These are phyloP conservation scores for Lichtheimia corymbifera DNA, from an alignment of 371 early-diverging fungal genomes.

Conservation along the genomic window DNA sequence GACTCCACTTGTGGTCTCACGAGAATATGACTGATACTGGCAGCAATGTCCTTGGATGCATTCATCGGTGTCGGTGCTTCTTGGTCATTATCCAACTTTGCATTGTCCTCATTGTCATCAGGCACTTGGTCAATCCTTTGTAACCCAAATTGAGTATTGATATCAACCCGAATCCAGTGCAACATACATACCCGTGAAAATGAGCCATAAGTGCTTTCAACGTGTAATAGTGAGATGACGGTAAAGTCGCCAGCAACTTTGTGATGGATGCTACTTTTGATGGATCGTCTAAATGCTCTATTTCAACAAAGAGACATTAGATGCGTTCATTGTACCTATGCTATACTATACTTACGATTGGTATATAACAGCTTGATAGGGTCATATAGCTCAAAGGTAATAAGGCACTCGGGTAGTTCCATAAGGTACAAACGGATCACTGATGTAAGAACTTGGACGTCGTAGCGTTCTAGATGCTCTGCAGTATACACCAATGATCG, in stretches of 20 bases:
- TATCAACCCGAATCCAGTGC: not conserved
- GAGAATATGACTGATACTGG: constrained; percentile 55
- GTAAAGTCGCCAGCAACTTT: constrained; percentile 53
- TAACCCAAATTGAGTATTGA: not conserved
- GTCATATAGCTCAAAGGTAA: constrained; percentile 76
- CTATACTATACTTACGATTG: constrained; percentile 41
- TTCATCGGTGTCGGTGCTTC: no score
- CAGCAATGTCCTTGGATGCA: constrained; percentile 15
- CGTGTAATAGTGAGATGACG: constrained; percentile 54
- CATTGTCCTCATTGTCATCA: constrained; percentile 6
- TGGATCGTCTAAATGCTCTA: constrained; percentile 41
- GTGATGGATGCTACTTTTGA: constrained; percentile 45
- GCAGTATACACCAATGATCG: constrained; percentile 42
- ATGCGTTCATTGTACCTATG: not conserved
- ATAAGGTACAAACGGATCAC: constrained; percentile 67
- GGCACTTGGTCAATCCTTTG: not conserved
- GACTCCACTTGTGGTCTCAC: constrained; percentile 58
- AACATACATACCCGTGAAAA: constrained; percentile 39
- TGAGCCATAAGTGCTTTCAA: constrained; percentile 47
- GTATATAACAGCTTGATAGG: constrained; percentile 69
- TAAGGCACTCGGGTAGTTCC: constrained; percentile 73
- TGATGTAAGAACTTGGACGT: constrained; percentile 62
- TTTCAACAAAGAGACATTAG: not conserved
- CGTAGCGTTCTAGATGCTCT: constrained; percentile 56
- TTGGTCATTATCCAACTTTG: constrained; percentile 2